Evolutionary conservation across 257 asterid species (phyloP), one percentile per base, ranked within the genome.

Genomic region (Dorcoceras hygrometricum): DNA sequence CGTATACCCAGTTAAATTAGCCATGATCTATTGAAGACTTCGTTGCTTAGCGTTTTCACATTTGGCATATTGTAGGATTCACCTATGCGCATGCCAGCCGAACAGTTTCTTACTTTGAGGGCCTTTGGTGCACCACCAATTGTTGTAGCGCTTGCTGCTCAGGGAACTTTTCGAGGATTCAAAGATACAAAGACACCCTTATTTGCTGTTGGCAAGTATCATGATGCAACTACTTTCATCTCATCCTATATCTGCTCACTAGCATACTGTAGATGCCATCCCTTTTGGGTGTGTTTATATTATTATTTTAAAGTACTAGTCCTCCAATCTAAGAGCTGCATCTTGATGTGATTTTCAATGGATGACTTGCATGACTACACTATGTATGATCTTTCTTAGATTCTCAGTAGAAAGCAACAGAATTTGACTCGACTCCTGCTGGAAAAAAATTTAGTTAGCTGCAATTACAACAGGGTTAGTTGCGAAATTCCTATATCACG

Each of bases 151-250:
- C 95, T 93, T 77, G 97, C 99, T 75, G 93, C 93, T 63, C 99
- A 93, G 79, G 99, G 97, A 77, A 80, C 96, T 59, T 93, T 90
- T 67, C 95, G 96, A 57, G 99, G 99, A 70, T 90, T 93, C 73
- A 88, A 90, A 85, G 99, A 93, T 76, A 93, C 99, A 29, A 90
- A 84, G 72, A 93, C 99, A 63, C 99, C 99, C 50, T 74, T 93
- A 65, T 88, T 79, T 83, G 99, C 99, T 61, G 87, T 89, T 73
- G 99, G 99, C 76, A 67, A 76, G 88, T 68, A 70, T 69, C 65
- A 25, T 58, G 26, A 56, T 62, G 66, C 8, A 29, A 48, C 9
- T 23, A 22, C 60, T 54, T 25, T 50, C 56, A 56, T 1, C 10
- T 3, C 36, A 27, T 11, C 26, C 23, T 53, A 23, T n/a, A 26